These are phyloP conservation scores for Barbarea vulgaris DNA, from an alignment of 345 rosid species.

Conservation along the genomic window DNA sequence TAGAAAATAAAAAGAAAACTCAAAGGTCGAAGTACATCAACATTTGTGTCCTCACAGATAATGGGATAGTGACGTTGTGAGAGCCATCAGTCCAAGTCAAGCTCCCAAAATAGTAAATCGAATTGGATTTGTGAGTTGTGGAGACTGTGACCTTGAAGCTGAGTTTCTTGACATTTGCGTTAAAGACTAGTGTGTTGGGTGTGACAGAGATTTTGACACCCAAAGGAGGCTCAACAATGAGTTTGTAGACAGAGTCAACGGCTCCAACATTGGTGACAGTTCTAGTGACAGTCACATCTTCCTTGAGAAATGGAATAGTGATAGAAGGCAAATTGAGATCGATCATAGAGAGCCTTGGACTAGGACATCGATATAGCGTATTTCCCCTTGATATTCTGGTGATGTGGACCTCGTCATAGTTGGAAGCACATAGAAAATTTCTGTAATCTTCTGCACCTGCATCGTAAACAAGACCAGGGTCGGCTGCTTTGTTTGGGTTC, in stretches of 20 bases:
- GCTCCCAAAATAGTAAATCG: constrained; percentile 50
- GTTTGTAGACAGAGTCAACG: constrained; percentile 35
- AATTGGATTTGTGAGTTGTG: constrained; percentile 37
- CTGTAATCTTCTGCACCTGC: constrained; percentile 47
- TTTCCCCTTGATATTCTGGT: constrained; percentile 34
- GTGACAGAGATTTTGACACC: constrained; percentile 36
- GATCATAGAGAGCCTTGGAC: neutral
- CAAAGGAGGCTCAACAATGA: constrained; percentile 35
- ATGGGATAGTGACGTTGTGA: constrained; percentile 47
- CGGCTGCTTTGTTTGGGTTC: constrained; percentile 50
- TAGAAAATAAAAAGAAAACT: constrained; percentile 1
- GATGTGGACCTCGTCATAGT: constrained; percentile 46
- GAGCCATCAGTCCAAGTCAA: constrained; percentile 45
- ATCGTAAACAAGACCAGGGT: constrained; percentile 67
- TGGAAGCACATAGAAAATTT: constrained; percentile 47
- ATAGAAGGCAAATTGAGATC: constrained; percentile 55
- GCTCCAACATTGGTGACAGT: constrained; percentile 53
- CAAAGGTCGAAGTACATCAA: constrained; percentile 19
- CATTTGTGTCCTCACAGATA: constrained; percentile 47
- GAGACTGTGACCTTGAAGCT: constrained; percentile 33
- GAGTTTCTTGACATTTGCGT: constrained; percentile 27
- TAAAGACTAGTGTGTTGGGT: constrained; percentile 38
- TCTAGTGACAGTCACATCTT: constrained; percentile 32
- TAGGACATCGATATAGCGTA: constrained; percentile 27
- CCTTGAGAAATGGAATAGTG: constrained; percentile 31